phyloP scores from a whole-genome alignment of 2,329 filamentous ascomycete species.

The Fusarium newnesense region DNA sequence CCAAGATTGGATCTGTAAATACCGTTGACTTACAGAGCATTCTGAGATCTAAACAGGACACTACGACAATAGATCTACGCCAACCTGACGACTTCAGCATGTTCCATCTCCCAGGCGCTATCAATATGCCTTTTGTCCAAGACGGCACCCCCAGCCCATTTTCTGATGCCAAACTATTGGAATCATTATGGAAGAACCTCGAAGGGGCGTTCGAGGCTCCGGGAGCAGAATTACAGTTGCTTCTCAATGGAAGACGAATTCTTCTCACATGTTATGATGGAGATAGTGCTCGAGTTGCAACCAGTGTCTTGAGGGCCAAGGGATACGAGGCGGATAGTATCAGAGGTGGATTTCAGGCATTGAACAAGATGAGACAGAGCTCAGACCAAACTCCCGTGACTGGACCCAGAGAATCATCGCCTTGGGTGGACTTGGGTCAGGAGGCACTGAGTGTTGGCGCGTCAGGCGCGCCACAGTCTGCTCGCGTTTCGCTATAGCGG shows the following conservation, averaged over 20 bases:
- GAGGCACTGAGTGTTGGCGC: neutral
- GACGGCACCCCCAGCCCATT: constrained; percentile 56
- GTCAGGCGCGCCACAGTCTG: neutral
- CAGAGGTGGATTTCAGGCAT: constrained; percentile 60
- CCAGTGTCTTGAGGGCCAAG: constrained; percentile 63
- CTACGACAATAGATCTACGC: constrained; percentile 57
- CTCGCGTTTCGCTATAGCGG: constrained; percentile 5
- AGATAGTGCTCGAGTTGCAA: constrained; percentile 63
- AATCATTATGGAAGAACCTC: constrained; percentile 59
- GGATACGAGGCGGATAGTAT: constrained; percentile 59
- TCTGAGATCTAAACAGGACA: constrained; percentile 38
- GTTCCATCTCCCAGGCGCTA: constrained; percentile 56
- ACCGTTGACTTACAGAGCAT: constrained; percentile 6
- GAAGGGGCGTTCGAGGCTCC: constrained; percentile 54
- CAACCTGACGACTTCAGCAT: constrained; percentile 53
- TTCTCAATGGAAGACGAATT: constrained; percentile 49
- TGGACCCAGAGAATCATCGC: neutral
- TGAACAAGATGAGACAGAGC: constrained; percentile 25
- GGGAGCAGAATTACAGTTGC: constrained; percentile 22
- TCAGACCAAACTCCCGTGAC: neutral
- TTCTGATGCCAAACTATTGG: constrained; percentile 54
- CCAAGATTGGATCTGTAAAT: neutral
- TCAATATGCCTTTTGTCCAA: constrained; percentile 57
- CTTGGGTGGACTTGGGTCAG: constrained; percentile 15
- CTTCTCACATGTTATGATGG: constrained; percentile 65